phyloP scores from a whole-genome alignment of 305 asterid genomes.

The Fraxinus sp. region DNA sequence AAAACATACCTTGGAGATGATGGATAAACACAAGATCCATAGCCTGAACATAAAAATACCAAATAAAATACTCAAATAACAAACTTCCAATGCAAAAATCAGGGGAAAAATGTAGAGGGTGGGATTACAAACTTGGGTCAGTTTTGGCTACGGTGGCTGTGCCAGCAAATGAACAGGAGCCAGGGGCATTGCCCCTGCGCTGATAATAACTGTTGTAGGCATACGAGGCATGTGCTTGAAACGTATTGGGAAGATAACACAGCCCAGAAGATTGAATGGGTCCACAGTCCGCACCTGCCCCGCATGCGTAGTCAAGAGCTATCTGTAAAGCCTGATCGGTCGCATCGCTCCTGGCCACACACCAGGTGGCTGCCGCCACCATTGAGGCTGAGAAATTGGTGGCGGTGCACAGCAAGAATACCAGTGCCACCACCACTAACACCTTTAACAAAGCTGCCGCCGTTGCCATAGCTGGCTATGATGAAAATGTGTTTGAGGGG shows the following conservation, averaged over 20 bases:
- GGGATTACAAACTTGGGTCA: constrained; percentile 65
- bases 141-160: constrained; percentile 77
- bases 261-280: constrained; percentile 58
- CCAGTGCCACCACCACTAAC: constrained; percentile 27
- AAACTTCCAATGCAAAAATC: not conserved
- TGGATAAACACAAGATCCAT: constrained; percentile 92
- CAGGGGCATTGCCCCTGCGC: constrained; percentile 65
- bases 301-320: constrained; percentile 78
- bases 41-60: constrained; percentile 45
- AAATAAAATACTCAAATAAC: not conserved
- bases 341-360: constrained; percentile 78
- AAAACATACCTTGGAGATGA: constrained; percentile 59
- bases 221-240: constrained; percentile 82
- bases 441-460: not conserved
- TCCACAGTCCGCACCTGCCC: constrained; percentile 71
- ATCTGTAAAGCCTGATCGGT: constrained; percentile 54
- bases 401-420: constrained; percentile 2
- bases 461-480: constrained; percentile 30
- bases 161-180: constrained; percentile 69
- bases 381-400: not conserved
- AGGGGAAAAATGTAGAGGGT: not conserved
- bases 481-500: not conserved
- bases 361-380: constrained; percentile 56
- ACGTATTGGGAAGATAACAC: constrained; percentile 73
- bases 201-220: constrained; percentile 79